Evolutionary conservation across 2,329 filamentous ascomycete genomes (phyloP).

Genomic region (Xylaria sp.): DNA sequence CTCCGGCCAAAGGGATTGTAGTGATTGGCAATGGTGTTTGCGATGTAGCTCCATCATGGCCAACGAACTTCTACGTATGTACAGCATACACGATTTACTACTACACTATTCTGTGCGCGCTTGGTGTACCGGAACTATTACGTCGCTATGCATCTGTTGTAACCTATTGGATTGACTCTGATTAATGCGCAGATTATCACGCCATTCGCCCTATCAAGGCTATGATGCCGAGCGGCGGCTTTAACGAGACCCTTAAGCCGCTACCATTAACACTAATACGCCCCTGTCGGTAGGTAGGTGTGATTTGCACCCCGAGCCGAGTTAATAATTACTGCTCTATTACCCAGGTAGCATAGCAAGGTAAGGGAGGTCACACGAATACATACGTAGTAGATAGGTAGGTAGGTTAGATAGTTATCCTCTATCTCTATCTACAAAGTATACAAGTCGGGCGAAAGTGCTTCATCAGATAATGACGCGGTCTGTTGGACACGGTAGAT

Average conservation of each 20-base stretch:
- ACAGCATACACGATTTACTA: background rate
- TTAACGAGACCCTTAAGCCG: slow-evolving; percentile 24
- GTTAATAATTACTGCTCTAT: background rate
- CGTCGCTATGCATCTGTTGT: slow-evolving; percentile 1
- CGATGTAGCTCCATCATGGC: background rate
- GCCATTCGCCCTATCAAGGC: slow-evolving; percentile 11
- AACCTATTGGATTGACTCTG: slow-evolving; percentile 1
- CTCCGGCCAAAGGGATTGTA: no score
- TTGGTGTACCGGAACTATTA: background rate
- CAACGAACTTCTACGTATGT: no score
- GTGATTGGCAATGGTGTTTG: background rate
- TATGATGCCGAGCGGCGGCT: slow-evolving; percentile 23
- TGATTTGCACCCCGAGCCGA: slow-evolving; percentile 1
- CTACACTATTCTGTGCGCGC: background rate
- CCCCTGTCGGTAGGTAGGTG: slow-evolving; percentile 10
- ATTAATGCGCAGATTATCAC: slow-evolving; percentile 22
- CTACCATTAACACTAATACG: slow-evolving; percentile 8
- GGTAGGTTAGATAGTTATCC: no score
- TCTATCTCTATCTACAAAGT: no score
- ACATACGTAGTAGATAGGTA: no score
- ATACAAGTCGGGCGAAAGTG: background rate
- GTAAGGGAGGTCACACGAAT: background rate
- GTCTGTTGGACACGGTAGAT: background rate
- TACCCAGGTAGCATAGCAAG: background rate
- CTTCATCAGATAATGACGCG: background rate